Percentiles rank a stretch among this genome's conserved stretches.
Evolutionary conservation across 1,284 basidiomycete genomes (phyloP).

Genomic region (Heliocybe sulcata): DNA sequence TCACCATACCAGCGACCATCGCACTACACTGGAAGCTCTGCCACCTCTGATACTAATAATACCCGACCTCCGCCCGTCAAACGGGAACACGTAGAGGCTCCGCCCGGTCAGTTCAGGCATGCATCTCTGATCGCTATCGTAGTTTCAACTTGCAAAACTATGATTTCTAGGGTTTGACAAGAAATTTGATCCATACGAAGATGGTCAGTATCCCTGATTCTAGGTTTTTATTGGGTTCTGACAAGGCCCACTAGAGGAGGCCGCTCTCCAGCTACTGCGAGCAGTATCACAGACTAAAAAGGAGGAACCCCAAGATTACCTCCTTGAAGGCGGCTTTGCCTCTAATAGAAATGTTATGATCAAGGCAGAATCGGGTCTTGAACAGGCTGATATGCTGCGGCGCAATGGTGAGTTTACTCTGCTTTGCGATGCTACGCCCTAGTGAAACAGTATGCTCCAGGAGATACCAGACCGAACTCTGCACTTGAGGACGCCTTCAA

Average conservation of each 20-base stretch:
- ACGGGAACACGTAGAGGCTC: neutral
- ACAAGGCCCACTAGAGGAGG: neutral
- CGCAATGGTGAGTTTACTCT: too few relatives aligned
- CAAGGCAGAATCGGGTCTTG: too few relatives aligned
- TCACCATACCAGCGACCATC: neutral
- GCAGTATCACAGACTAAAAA: neutral
- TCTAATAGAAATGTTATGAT: neutral
- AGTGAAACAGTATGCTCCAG: too few relatives aligned
- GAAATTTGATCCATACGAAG: slow-evolving; percentile 19
- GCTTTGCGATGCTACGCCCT: too few relatives aligned
- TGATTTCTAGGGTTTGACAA: neutral
- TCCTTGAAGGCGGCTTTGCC: neutral
- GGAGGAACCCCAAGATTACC: neutral
- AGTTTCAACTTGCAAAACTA: neutral
- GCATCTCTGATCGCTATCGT: too few relatives aligned
- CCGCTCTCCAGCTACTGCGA: neutral
- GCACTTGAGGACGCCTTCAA: neutral
- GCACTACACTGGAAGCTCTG: neutral
- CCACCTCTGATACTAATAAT: too few relatives aligned
- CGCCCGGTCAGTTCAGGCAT: neutral
- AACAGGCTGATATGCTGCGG: too few relatives aligned
- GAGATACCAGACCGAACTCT: too few relatives aligned
- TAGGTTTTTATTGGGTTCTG: neutral
- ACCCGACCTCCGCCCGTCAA: neutral
- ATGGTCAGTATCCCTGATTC: slow-evolving; percentile 11